Evolutionary conservation across 169 alveolate species (phyloP).

Genomic region (Plasmodium relictum): DNA sequence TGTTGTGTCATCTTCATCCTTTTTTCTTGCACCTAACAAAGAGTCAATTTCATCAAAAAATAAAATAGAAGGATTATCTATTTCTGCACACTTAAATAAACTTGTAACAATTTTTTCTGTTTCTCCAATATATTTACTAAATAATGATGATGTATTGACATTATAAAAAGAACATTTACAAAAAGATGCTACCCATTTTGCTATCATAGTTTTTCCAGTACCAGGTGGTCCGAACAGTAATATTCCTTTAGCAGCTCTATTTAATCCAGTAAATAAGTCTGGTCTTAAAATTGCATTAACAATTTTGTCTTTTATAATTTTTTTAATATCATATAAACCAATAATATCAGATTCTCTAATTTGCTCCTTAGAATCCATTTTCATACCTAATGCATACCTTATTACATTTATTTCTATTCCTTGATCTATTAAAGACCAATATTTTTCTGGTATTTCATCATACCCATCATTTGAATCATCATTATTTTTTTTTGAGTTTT

Average conservation of each 20-base stretch:
- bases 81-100: conserved; percentile 92
- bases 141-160: conserved; percentile 93
- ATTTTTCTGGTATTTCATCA: conserved; percentile 51
- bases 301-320: conserved; percentile 88
- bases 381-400: conserved; percentile 60
- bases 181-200: conserved; percentile 95
- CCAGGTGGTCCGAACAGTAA: conserved; percentile 93
- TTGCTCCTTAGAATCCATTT: conserved; percentile 67
- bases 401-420: conserved; percentile 50
- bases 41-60: conserved; percentile 97
- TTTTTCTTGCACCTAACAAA: conserved; percentile 90
- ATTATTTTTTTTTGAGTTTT: conserved; percentile 16
- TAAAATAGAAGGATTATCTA: conserved; percentile 92
- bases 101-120: conserved; percentile 94
- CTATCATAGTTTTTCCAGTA: conserved; percentile 92
- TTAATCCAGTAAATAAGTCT: conserved; percentile 89
- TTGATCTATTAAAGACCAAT: conserved; percentile 28
- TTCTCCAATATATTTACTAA: conserved; percentile 95
- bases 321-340: conserved; percentile 83
- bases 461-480: conserved; percentile 37
- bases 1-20: conserved; percentile 93
- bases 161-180: conserved; percentile 93
- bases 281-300: conserved; percentile 91
- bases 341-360: conserved; percentile 82
- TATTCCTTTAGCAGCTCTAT: conserved; percentile 91